phyloP scores from a whole-genome alignment of 768 basidiomycete genomes.

The Gloeopeniophorella convolvens region DNA sequence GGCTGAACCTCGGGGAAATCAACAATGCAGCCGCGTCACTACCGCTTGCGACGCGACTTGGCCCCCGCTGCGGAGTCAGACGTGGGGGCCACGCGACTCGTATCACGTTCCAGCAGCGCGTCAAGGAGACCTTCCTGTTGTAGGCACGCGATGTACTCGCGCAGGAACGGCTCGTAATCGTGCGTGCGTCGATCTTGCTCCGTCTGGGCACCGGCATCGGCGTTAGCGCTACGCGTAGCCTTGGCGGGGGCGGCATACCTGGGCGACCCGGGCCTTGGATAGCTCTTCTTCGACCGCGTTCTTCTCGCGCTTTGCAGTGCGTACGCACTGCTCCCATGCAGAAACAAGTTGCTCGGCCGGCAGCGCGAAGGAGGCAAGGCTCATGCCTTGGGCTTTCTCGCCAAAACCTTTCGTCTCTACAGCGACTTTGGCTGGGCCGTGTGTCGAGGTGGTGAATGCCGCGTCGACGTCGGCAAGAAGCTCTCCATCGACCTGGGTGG shows the following conservation, averaged over 20 bases:
- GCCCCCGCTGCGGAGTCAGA: too few species aligned
- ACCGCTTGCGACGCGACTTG: too few species aligned
- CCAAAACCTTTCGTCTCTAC: slow-evolving; percentile 38
- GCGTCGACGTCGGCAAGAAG: slow-evolving; percentile 28
- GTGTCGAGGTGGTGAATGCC: slow-evolving; percentile 29
- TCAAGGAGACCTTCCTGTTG: slow-evolving; percentile 43
- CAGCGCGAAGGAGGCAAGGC: slow-evolving; percentile 41
- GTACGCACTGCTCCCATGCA: slow-evolving; percentile 45
- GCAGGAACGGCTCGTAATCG: slow-evolving; percentile 58
- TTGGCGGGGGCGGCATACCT: slow-evolving; percentile 34
- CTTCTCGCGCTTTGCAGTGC: slow-evolving; percentile 33
- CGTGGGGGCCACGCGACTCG: too few species aligned
- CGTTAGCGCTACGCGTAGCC: not conserved
- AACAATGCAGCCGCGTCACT: too few species aligned
- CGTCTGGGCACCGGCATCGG: slow-evolving; percentile 31
- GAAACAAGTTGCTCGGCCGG: slow-evolving; percentile 29
- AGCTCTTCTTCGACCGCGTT: slow-evolving; percentile 45
- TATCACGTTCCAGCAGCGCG: slow-evolving; percentile 32
- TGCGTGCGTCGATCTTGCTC: slow-evolving; percentile 54
- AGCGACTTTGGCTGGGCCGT: slow-evolving; percentile 34
- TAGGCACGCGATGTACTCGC: slow-evolving; percentile 37
- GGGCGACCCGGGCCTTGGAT: slow-evolving; percentile 34
- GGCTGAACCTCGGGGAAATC: too few species aligned
- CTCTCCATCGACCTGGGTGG: slow-evolving; percentile 34
- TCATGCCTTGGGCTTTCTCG: too few species aligned